These are phyloP conservation scores for Fusarium sp. DNA, from an alignment of 2,329 filamentous ascomycete species.

Conservation along the genomic window DNA sequence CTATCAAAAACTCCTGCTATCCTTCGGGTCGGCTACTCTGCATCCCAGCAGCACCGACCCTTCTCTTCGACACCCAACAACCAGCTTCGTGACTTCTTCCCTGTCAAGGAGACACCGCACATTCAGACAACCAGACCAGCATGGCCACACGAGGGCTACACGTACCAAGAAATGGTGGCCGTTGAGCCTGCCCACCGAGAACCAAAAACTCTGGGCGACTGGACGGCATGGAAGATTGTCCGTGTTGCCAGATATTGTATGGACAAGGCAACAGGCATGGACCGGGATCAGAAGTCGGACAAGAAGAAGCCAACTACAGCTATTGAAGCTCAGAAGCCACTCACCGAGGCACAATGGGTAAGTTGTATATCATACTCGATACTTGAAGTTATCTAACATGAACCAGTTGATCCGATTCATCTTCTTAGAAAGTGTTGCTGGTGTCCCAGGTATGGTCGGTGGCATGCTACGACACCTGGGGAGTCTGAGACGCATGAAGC, in stretches of 20 bases:
- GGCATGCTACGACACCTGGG: slow-evolving; percentile 93
- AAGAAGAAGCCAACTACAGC: slow-evolving; percentile 68
- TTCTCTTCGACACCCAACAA: slow-evolving; percentile 64
- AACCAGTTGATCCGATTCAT: slow-evolving; percentile 80
- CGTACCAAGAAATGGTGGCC: slow-evolving; percentile 79
- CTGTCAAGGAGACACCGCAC: slow-evolving; percentile 68
- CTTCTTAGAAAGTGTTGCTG: slow-evolving; percentile 94
- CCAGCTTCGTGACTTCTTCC: slow-evolving; percentile 71
- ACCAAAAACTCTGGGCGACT: slow-evolving; percentile 79
- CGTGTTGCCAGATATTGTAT: slow-evolving; percentile 81
- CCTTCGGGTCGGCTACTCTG: slow-evolving; percentile 29
- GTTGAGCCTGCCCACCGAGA: slow-evolving; percentile 82
- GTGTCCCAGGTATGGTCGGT: slow-evolving; percentile 96
- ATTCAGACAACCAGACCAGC: slow-evolving; percentile 73
- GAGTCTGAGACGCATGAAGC: slow-evolving; percentile 84
- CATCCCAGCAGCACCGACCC: slow-evolving; percentile 37
- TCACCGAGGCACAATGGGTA: slow-evolving; percentile 89
- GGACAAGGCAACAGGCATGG: slow-evolving; percentile 81
- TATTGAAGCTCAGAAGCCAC: slow-evolving; percentile 64
- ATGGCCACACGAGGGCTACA: slow-evolving; percentile 80
- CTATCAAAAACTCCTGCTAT: slow-evolving; percentile 18
- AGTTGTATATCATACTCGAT: slow-evolving; percentile 30
- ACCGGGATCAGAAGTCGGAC: slow-evolving; percentile 76
- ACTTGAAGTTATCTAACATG: slow-evolving; percentile 25
- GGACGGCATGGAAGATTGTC: slow-evolving; percentile 81